Evolutionary conservation across 2,329 filamentous ascomycete species (phyloP).

Genomic region (Ophiostoma populinum): DNA sequence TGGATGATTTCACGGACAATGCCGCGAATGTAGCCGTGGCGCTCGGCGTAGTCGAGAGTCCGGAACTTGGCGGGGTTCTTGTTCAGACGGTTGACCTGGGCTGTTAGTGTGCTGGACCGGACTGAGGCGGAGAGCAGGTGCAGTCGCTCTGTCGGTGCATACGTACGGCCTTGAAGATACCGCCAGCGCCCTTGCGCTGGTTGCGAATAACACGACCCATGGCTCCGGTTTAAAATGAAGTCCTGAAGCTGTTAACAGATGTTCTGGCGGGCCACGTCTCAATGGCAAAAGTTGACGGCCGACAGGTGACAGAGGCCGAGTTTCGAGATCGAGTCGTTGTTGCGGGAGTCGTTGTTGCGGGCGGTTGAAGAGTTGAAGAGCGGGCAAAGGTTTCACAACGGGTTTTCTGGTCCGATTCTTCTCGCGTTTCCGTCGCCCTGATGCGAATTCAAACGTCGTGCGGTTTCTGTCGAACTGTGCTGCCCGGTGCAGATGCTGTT

Average conservation of each 20-base stretch:
- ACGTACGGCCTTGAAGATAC: slow-evolving; percentile 31
- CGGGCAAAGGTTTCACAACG: no score
- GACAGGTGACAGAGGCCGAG: no score
- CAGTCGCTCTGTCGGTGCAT: neutral
- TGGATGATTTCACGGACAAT: slow-evolving; percentile 98
- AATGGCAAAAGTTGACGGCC: neutral
- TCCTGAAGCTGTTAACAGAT: slow-evolving; percentile 2
- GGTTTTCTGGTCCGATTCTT: no score
- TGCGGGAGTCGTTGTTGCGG: no score
- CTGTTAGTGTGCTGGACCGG: slow-evolving; percentile 1
- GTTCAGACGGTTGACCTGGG: slow-evolving; percentile 72
- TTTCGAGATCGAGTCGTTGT: neutral
- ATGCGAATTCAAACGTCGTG: no score
- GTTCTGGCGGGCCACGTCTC: neutral
- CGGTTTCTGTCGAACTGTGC: no score
- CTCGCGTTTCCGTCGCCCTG: no score
- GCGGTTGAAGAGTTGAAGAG: no score
- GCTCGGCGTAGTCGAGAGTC: slow-evolving; percentile 88
- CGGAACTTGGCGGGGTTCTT: slow-evolving; percentile 90
- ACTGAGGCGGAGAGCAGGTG: no score
- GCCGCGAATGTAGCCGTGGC: slow-evolving; percentile 94
- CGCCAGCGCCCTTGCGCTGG: slow-evolving; percentile 44
- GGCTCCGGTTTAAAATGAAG: slow-evolving; percentile 9
- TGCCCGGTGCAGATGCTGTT: no score
- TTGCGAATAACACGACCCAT: slow-evolving; percentile 34